Base-by-base conservation (phyloP, 306 rosid species). In the Medicago arabica region DNA sequence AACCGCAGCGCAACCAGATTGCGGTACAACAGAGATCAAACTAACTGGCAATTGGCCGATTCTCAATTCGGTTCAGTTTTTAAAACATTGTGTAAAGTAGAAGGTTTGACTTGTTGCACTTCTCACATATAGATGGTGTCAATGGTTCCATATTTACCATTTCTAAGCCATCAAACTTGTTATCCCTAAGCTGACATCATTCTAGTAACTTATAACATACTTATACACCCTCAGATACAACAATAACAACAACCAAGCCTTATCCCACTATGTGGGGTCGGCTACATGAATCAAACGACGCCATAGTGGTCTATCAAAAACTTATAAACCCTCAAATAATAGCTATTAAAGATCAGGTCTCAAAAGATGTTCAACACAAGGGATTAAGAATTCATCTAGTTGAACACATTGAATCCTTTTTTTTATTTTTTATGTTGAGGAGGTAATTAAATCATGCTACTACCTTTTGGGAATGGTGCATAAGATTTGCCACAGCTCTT, bases 401-500 rank as follows among this genome's bases (percentile, higher is more conserved):
- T 2, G n/a, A 39, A 54, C 77, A 61, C 34, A 41, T 41, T 21
- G 10, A 38, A 64, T 41, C 12, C 34, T 38, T 19, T 43, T 41
- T 12, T 3, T 38, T 19, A 19, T 41, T 12, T 3, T 6, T 28
- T 53, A 8, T 53, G 28, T 13, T 3, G 13, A 13, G 18, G 14
- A 13, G 18, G 40, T 28, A 31, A 47, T 8, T 28, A 69, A 28
- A 69, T 49, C 13, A 28, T 61, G 55, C 21, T 62, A 55, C 78
- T 92, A 95, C 99, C 99, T 89, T 87, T 88, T 60, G 99, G 99
- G 75, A 96, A 96, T 60, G 98, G 96, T 12, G 97, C 99, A 82
- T 79, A 90, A 67, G 99, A 96, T 76, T 89, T 96, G 76, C 92
- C 98, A 71, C 97, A 96, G 85, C 96, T 89, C 85, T 87, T 86